phyloP scores from a whole-genome alignment of 1,284 basidiomycete genomes.

The Cyathus olla region DNA sequence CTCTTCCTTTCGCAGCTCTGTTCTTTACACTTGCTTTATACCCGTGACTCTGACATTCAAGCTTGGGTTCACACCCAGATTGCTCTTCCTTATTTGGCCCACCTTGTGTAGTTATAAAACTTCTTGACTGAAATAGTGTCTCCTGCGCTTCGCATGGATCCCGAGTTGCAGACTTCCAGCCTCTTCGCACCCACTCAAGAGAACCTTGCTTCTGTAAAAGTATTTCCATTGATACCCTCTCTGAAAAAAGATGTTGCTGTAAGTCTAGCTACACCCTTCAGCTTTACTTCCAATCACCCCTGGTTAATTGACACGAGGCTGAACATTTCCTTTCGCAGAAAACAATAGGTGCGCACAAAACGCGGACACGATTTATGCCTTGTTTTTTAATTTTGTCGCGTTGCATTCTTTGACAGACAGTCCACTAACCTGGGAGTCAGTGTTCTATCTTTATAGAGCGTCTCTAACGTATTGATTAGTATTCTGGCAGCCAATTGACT shows the following conservation, averaged over 20 bases:
- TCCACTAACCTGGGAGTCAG: slow-evolving; percentile 85
- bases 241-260: slow-evolving; percentile 78
- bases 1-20: too few species aligned
- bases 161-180: slow-evolving; percentile 51
- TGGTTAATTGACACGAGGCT: too few species aligned
- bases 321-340: slow-evolving; percentile 49
- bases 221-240: slow-evolving; percentile 81
- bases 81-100: background rate
- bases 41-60: too few species aligned
- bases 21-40: too few species aligned
- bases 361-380: too few species aligned
- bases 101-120: background rate
- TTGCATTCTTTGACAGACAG: slow-evolving; percentile 61
- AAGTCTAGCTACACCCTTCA: slow-evolving; percentile 35
- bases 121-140: slow-evolving; percentile 1
- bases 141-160: slow-evolving; percentile 55
- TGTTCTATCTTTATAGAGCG: slow-evolving; percentile 21
- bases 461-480: slow-evolving; percentile 10
- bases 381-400: slow-evolving; percentile 9
- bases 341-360: slow-evolving; percentile 54
- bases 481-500: slow-evolving; percentile 72
- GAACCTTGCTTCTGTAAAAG: slow-evolving; percentile 68
- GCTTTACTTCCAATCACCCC: slow-evolving; percentile 11
- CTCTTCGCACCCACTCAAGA: slow-evolving; percentile 69
- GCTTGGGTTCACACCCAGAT: too few species aligned